Conservation (phyloP, 2,329 filamentous ascomycete species). For the Pleoardoris graminearum region DNA sequence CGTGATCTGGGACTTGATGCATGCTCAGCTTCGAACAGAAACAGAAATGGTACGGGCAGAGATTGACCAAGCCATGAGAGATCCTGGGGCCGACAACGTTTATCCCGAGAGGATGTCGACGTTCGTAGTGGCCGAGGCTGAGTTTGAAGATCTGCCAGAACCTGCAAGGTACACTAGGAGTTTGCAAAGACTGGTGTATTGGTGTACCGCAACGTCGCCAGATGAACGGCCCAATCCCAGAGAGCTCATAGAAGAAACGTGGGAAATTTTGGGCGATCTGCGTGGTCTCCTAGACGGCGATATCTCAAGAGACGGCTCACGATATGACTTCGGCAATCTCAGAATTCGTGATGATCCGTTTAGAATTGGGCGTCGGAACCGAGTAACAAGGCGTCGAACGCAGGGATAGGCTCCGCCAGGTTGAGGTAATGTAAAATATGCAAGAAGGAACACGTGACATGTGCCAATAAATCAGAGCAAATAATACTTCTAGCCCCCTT, state of each 20-base stretch:
- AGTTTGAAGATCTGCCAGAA: background rate
- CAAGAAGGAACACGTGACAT: no score
- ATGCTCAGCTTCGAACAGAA: background rate
- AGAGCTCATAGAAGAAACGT: background rate
- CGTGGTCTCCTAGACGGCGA: background rate
- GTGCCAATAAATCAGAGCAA: no score
- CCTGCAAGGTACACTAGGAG: background rate
- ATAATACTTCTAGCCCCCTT: no score
- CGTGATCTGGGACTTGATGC: background rate
- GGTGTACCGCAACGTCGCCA: background rate
- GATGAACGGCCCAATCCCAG: background rate
- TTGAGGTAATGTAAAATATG: no score
- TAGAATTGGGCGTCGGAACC: background rate
- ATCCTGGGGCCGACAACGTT: no score
- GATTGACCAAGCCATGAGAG: no score
- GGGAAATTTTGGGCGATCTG: background rate
- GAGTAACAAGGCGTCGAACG: background rate
- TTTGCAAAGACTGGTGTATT: background rate
- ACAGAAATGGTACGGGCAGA: background rate
- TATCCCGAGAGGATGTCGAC: no score
- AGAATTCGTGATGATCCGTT: background rate
- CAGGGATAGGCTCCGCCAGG: no score
- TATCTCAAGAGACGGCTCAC: background rate
- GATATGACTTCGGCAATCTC: background rate
- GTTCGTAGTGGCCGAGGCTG: no score